Base-by-base conservation (phyloP, 768 basidiomycete genomes). In the Scleroderma citrinum region DNA sequence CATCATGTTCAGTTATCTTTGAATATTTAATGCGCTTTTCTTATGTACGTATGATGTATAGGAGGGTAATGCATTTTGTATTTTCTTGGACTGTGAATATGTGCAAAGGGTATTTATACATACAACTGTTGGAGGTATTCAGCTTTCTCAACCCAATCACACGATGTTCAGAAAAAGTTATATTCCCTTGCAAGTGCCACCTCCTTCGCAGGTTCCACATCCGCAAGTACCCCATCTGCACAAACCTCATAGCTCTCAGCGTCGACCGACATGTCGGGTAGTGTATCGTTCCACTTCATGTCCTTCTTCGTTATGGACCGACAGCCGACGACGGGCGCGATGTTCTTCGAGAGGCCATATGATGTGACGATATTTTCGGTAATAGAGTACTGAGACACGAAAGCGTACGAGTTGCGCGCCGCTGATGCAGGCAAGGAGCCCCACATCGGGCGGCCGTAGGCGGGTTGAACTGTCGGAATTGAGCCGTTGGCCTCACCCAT, bases 401-500 rank as follows among this genome's bases (percentile, higher is more conserved):
- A 99, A 4, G 83, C 72, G 46, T 93, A 72, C 0, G 92, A 95
- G 69, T 87, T 89, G 45, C 84, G 76, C 0, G 89, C 87, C 0
- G 92, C 95, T 2, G 91, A 83, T 2, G 74, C 70, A 0, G 92
- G 73, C 52, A 87, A 72, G 24, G 84, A 67, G 13, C 90, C 95
- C 93, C 94, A 99, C 96, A 98, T 98, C 1, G 91, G 92, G 38
- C 85, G 81, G 8, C 83, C 80, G 53, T 80, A 81, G 62, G 83
- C 78, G 0, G 96, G 96, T 63, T 98, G 93, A 0, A 99, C 91
- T 2, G 91, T 89, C 12, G 96, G 93, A 54, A 99, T 98, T 7
- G 92, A 94, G 2, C 78, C 96, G 66, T 97, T 98, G 0, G 95
- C 88, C 39, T 99, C 96, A 16, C 96, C 96, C 83, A 99, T 88